Conservation (phyloP, 2,329 filamentous ascomycete species). For the Septoria linicola region DNA sequence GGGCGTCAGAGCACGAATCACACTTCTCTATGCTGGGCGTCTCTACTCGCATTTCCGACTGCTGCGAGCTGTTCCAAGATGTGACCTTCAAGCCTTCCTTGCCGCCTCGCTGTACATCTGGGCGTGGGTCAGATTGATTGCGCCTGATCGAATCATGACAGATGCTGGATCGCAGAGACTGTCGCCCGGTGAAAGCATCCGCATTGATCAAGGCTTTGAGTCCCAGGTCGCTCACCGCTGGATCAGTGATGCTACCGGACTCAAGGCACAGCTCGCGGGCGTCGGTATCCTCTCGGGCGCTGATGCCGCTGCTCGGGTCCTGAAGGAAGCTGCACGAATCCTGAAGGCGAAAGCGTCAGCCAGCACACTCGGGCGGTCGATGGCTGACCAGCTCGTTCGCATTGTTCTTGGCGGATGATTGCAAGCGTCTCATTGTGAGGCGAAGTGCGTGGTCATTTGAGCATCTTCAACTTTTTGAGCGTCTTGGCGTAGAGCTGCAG, state of each 20-base stretch:
- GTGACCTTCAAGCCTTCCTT: conserved; percentile 9
- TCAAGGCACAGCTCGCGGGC: conserved; percentile 7
- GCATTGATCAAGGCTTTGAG: conserved; percentile 10
- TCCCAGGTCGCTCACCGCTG: conserved; percentile 8
- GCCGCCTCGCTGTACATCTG: conserved; percentile 6
- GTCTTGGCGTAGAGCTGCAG: conserved; percentile 7
- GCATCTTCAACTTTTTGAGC: background rate
- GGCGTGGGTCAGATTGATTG: conserved; percentile 1
- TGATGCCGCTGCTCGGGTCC: conserved; percentile 9
- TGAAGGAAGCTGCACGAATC: conserved; percentile 10
- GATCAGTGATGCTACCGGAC: background rate
- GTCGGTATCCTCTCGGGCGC: conserved; percentile 10
- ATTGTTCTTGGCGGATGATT: conserved; percentile 7
- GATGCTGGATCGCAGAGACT: background rate
- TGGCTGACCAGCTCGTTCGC: conserved; percentile 13
- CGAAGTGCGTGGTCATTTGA: conserved; percentile 3
- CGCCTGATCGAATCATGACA: background rate
- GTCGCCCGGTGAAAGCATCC: background rate
- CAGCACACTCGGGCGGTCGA: conserved; percentile 9
- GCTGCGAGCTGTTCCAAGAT: conserved; percentile 1
- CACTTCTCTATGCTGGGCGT: conserved; percentile 6
- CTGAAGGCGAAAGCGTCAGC: conserved; percentile 10
- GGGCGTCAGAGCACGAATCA: background rate
- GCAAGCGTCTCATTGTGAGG: background rate
- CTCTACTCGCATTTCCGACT: conserved; percentile 5